Evolutionary conservation across 108 stramenopile species (phyloP), one percentile per base, ranked within the genome.

Genomic region (Cyclotella atomus): DNA sequence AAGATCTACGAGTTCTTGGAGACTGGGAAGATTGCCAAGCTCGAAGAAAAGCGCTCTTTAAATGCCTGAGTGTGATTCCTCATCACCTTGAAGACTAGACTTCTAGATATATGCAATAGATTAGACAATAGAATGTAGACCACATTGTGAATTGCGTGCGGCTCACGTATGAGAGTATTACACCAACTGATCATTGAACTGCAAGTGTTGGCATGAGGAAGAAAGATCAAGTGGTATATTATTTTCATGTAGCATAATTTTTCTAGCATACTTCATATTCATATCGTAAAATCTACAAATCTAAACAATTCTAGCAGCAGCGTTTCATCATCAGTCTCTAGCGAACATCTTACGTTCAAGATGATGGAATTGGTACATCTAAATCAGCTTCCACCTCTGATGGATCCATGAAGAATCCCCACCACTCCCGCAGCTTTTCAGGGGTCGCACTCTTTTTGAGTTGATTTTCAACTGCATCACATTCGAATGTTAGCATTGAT

Each of bases 21-120:
- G 10, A 91, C 88, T 15, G 93, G 93, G 8, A 90, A 80, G 5
- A 88, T 91, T 16, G 79, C 77, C 50, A 94, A 94, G 57, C 78
- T 94, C 8, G 88, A 90, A 52, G 91, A 91, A 57, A 90, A 90
- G 67, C 76, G 89, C 5, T 54, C 30, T 43, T 52, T 70, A 45
- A 30, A 47, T 36, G 41, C 69, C 27, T 77, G 59, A 65, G 44
- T 24, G 12, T 23, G 9, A 21, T n/a, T 7, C 33, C 3, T n/a
- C 38, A 36, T 25, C 29, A 6, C 24, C 2, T 27, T 30, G 10
- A 6, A 1, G n/a, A n/a, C n/a, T n/a, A n/a, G n/a, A n/a, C n/a
- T n/a, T n/a, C n/a, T n/a, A n/a, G n/a, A n/a, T n/a, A 32, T 27
- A 9, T 27, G 30, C 33, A 59, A 6, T 17, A 16, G 29, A 27